Evolutionary conservation across 1,284 basidiomycete species (phyloP).

Genomic region (Gomphus bonarii): DNA sequence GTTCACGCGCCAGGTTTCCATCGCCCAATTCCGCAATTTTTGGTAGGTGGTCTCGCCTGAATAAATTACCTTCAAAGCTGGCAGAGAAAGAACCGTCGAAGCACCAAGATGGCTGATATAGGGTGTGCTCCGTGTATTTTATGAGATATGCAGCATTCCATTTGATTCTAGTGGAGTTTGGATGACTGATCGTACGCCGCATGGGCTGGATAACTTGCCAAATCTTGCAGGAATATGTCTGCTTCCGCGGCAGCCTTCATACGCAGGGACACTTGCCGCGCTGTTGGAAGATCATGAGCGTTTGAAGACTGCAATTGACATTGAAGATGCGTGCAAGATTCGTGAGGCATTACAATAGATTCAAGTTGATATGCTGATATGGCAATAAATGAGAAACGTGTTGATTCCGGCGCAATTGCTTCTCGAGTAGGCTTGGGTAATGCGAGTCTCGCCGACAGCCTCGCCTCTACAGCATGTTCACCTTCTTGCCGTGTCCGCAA

Average conservation of each 20-base stretch:
- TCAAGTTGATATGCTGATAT: not conserved
- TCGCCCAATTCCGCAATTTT: not conserved
- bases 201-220: no score
- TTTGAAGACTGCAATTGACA: not conserved
- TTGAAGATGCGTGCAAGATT: not conserved
- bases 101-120: not conserved
- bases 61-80: not conserved
- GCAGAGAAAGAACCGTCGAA: not conserved
- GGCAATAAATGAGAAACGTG: not conserved
- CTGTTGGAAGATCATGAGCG: not conserved
- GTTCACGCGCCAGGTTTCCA: not conserved
- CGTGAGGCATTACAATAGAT: not conserved
- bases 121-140: not conserved
- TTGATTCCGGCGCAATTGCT: not conserved
- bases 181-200: no score
- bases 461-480: not conserved
- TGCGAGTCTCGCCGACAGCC: not conserved
- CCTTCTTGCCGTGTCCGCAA: not conserved
- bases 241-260: not conserved
- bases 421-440: not conserved
- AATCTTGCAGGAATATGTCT: not conserved
- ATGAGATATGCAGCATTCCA: not conserved
- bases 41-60: not conserved
- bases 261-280: not conserved
- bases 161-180: no score